Percentiles rank a stretch among this genome's conserved stretches.
Conservation (phyloP, 768 basidiomycete genomes). For the Pleurotus citrinopileatus region DNA sequence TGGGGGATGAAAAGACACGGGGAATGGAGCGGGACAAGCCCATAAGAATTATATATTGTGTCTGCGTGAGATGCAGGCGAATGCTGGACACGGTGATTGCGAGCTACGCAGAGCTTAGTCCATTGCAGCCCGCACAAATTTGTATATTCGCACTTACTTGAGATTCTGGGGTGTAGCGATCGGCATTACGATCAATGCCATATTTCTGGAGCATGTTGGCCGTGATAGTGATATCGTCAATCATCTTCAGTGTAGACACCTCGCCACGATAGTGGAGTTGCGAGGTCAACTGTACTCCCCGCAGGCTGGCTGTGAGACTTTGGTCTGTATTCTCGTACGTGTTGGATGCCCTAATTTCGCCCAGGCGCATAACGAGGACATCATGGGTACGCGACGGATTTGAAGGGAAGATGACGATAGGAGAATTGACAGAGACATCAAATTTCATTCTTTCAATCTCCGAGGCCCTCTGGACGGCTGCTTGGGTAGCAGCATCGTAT, state of each 20-base stretch:
- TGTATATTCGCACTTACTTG: constrained; percentile 46
- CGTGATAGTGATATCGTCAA: constrained; percentile 82
- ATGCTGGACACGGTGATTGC: constrained; percentile 77
- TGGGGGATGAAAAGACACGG: constrained; percentile 50
- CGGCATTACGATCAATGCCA: constrained; percentile 47
- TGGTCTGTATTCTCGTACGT: constrained; percentile 54
- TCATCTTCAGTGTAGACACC: constrained; percentile 70
- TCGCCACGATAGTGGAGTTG: constrained; percentile 49
- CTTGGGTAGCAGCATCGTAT: constrained; percentile 92
- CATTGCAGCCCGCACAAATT: not conserved
- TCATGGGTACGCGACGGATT: constrained; percentile 61
- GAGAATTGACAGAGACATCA: constrained; percentile 85
- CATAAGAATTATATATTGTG: constrained; percentile 75
- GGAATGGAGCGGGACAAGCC: constrained; percentile 67
- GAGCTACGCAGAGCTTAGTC: constrained; percentile 43
- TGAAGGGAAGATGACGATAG: constrained; percentile 86
- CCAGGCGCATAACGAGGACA: constrained; percentile 76
- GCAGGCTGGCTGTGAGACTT: constrained; percentile 71
- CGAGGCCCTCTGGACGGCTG: constrained; percentile 88
- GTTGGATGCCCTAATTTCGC: constrained; percentile 86
- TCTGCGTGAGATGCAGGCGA: constrained; percentile 78
- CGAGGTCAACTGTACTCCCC: constrained; percentile 82
- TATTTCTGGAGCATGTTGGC: constrained; percentile 66
- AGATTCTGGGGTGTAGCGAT: constrained; percentile 62
- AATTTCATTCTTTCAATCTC: constrained; percentile 95